phyloP scores from a whole-genome alignment of 1,139 yeast genomes.

The Candida freyschussii region DNA sequence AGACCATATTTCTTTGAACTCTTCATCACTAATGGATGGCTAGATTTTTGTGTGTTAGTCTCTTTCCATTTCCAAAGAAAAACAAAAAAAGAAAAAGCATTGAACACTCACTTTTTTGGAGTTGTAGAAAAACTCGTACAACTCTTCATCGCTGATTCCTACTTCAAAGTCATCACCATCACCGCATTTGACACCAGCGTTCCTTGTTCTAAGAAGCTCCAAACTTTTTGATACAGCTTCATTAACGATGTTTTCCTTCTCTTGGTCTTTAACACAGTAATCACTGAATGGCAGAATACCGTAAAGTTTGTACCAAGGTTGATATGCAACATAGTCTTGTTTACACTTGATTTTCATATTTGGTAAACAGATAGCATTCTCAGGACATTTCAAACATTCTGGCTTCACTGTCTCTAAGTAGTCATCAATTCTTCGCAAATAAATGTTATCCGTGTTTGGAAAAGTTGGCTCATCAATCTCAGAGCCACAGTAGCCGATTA shows the following conservation, averaged over 20 bases:
- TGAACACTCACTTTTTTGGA: too few relatives aligned
- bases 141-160: constrained; percentile 48
- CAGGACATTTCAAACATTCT: constrained; percentile 71
- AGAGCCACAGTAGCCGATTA: constrained; percentile 66
- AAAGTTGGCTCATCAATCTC: constrained; percentile 38
- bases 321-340: constrained; percentile 54
- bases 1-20: constrained; percentile 78
- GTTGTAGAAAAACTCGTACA: constrained; percentile 55
- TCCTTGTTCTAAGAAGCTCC: constrained; percentile 60
- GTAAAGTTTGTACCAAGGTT: constrained; percentile 52
- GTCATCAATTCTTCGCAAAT: constrained; percentile 15
- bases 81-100: too few relatives aligned
- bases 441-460: constrained; percentile 21
- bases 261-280: constrained; percentile 72
- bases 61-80: neutral
- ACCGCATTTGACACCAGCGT: constrained; percentile 70
- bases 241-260: constrained; percentile 62
- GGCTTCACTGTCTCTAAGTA: constrained; percentile 41
- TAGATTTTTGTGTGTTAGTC: too few relatives aligned
- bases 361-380: constrained; percentile 70
- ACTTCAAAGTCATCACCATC: constrained; percentile 42
- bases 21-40: constrained; percentile 58
- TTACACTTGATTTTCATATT: constrained; percentile 59
- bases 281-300: constrained; percentile 58
- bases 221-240: constrained; percentile 66